Evolutionary conservation across 106 monocot genomes (phyloP).

Genomic region (Dioscorea alata): DNA sequence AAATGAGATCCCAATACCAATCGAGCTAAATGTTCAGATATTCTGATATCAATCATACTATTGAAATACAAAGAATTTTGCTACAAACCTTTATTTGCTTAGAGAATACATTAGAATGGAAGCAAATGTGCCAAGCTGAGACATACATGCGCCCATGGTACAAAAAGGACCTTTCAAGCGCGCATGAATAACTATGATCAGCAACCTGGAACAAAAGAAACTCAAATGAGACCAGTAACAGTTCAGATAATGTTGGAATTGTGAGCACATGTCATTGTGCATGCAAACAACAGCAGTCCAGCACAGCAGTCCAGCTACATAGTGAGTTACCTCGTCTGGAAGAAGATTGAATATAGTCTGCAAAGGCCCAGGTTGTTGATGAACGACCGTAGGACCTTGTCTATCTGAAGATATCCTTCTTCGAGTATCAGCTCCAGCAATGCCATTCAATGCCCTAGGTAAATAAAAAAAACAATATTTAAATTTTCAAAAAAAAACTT

Average conservation of each 20-base stretch:
- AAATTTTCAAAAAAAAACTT: no score
- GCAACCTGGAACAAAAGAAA: conserved; percentile 39
- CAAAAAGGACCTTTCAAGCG: conserved; percentile 95
- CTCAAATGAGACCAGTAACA: not conserved
- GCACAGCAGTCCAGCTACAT: no score
- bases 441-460: conserved; percentile 51
- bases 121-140: conserved; percentile 98
- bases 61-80: no score
- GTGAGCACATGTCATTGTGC: no score
- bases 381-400: conserved; percentile 86
- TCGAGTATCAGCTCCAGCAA: conserved; percentile 74
- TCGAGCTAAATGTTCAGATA: no score
- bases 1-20: no score
- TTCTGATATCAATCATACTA: no score
- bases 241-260: no score
- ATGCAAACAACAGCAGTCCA: not conserved
- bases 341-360: conserved; percentile 88
- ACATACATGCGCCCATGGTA: conserved; percentile 99
- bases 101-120: conserved; percentile 98
- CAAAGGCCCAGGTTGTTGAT: conserved; percentile 89
- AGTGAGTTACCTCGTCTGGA: conserved; percentile 71
- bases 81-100: conserved; percentile 93
- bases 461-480: no score
- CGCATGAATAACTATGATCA: conserved; percentile 98
- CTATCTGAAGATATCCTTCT: conserved; percentile 73